A percentile compares a stretch with the other conserved stretches of the same genome.
These are phyloP conservation scores for Leishmania martiniquensis DNA, from an alignment of 208 protist species.

Conservation along the genomic window DNA sequence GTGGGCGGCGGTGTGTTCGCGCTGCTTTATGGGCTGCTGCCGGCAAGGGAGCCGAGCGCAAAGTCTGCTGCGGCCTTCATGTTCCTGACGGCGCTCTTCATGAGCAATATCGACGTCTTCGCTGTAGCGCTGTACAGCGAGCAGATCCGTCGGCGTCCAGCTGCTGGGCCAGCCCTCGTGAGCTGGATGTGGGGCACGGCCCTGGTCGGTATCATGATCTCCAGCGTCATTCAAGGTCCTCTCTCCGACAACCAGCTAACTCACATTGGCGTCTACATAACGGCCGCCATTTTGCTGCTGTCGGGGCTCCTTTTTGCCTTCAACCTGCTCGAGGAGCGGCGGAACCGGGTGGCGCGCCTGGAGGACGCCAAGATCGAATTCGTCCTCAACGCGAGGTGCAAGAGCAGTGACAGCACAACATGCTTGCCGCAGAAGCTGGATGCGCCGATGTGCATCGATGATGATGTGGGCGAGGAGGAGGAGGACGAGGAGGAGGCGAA, in stretches of 20 bases:
- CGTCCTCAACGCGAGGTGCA: constrained; percentile 7
- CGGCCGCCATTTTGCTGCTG: constrained; percentile 48
- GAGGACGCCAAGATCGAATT: constrained; percentile 39
- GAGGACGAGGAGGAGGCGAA: background rate
- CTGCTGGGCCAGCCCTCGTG: constrained; percentile 45
- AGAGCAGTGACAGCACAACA: constrained; percentile 6
- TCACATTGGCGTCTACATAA: constrained; percentile 47
- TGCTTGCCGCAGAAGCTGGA: background rate
- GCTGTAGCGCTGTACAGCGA: constrained; percentile 73
- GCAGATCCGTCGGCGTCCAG: constrained; percentile 48
- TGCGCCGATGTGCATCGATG: background rate
- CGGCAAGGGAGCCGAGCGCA: constrained; percentile 38
- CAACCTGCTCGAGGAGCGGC: constrained; percentile 64
- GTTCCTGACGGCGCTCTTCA: constrained; percentile 54
- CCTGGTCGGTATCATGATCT: constrained; percentile 46
- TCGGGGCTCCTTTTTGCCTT: constrained; percentile 47
- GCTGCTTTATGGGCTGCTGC: constrained; percentile 55
- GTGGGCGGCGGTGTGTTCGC: constrained; percentile 53
- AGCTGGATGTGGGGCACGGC: constrained; percentile 64
- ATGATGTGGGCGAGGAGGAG: background rate
- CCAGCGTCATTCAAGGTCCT: constrained; percentile 47
- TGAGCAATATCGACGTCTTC: constrained; percentile 72
- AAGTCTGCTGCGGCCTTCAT: constrained; percentile 43
- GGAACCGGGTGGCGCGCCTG: constrained; percentile 42
- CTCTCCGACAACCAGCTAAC: constrained; percentile 51